Evolutionary conservation across 176 grass and related monocot species (phyloP).

Genomic region (Echinochloa phyllopogon): DNA sequence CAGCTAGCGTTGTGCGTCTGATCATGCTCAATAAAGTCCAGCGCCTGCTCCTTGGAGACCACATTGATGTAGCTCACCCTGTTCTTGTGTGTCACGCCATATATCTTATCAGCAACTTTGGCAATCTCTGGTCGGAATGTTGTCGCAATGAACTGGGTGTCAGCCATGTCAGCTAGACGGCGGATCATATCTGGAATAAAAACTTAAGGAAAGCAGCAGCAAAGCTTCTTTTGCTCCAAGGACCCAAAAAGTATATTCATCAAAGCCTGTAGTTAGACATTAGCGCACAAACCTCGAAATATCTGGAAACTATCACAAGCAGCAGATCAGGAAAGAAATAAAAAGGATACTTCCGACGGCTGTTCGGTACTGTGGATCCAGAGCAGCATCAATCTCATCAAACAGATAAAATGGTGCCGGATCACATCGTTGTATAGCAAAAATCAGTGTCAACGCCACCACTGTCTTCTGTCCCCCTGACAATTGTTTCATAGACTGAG

Average conservation of each 20-base stretch:
- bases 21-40: slow-evolving; percentile 98
- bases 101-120: slow-evolving; percentile 95
- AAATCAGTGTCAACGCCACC: slow-evolving; percentile 92
- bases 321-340: slow-evolving; percentile 26
- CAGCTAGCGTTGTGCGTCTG: slow-evolving; percentile 82
- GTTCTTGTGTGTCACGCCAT: slow-evolving; percentile 94
- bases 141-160: slow-evolving; percentile 92
- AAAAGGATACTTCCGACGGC: slow-evolving; percentile 96
- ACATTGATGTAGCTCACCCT: slow-evolving; percentile 89
- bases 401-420: slow-evolving; percentile 98
- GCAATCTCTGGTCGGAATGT: slow-evolving; percentile 87
- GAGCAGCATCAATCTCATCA: slow-evolving; percentile 97
- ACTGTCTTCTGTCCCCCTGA: slow-evolving; percentile 98
- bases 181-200: slow-evolving; percentile 77
- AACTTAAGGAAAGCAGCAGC: slow-evolving; percentile 55
- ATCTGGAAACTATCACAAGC: neutral
- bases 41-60: slow-evolving; percentile 77
- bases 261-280: neutral
- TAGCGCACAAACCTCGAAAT: slow-evolving; percentile 24
- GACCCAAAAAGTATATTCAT: neutral
- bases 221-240: neutral
- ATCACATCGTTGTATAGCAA: slow-evolving; percentile 96
- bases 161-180: slow-evolving; percentile 71
- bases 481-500: slow-evolving; percentile 97
- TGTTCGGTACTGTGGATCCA: slow-evolving; percentile 95